These are phyloP conservation scores for Tetragonia tetragonoides DNA, from an alignment of 148 eudicot species.

Conservation along the genomic window DNA sequence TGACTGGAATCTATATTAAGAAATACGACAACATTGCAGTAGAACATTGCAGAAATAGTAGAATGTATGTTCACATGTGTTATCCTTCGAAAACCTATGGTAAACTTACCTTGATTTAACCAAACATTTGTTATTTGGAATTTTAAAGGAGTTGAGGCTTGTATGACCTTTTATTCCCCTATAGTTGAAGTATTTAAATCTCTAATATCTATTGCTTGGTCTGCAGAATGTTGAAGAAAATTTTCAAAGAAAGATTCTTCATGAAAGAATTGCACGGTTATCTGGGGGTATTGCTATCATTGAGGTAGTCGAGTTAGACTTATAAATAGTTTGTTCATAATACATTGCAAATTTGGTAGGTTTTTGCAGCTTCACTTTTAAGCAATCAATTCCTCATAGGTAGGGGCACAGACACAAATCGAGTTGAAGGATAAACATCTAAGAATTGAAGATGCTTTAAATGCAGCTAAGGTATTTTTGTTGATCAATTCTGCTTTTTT, in stretches of 20 bases:
- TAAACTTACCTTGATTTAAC: background rate
- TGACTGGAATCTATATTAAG: background rate
- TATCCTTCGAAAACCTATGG: background rate
- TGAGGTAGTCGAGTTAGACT: constrained; percentile 42
- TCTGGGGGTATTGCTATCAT: constrained; percentile 86
- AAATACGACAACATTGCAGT: background rate
- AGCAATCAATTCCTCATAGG: constrained; percentile 34
- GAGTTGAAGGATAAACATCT: constrained; percentile 84
- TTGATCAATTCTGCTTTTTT: background rate
- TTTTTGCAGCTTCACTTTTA: background rate
- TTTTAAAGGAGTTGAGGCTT: background rate
- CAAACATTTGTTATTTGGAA: background rate
- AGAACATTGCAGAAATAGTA: background rate
- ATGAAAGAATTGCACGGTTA: constrained; percentile 73
- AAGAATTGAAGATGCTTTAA: constrained; percentile 80
- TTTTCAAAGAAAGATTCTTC: constrained; percentile 68
- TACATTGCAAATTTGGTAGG: background rate
- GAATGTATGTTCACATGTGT: background rate
- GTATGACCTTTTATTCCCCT: background rate
- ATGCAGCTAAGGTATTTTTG: constrained; percentile 75
- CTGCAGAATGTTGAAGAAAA: constrained; percentile 69
- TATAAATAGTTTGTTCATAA: background rate
- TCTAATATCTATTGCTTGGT: constrained; percentile 6
- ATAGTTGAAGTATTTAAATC: constrained; percentile 1
- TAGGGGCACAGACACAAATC: constrained; percentile 83